Percentiles rank a stretch among this genome's conserved stretches.
Conservation (phyloP, 2,329 filamentous ascomycete species). For the Endocalyx cinctus region DNA sequence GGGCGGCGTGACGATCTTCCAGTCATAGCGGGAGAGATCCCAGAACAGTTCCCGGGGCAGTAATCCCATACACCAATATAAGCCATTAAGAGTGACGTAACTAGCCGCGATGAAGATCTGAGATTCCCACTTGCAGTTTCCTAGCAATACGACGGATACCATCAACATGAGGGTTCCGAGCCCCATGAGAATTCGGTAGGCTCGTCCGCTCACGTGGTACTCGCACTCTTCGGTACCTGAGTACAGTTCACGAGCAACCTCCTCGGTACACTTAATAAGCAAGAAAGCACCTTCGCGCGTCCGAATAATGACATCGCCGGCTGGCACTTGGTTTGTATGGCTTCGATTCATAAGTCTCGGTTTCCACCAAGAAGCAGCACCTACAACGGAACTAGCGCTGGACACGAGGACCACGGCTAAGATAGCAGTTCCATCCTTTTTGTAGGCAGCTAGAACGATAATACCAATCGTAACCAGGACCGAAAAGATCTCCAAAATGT, state of each 20-base stretch:
- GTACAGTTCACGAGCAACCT: constrained; percentile 59
- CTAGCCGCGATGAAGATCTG: constrained; percentile 54
- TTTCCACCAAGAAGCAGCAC: constrained; percentile 54
- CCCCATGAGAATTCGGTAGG: constrained; percentile 51
- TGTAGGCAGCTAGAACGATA: constrained; percentile 35
- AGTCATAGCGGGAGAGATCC: constrained; percentile 51
- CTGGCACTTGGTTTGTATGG: constrained; percentile 43
- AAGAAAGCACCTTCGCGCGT: constrained; percentile 58
- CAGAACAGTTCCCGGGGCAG: constrained; percentile 47
- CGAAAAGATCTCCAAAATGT: constrained; percentile 49
- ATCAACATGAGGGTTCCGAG: constrained; percentile 57
- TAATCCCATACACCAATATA: constrained; percentile 54
- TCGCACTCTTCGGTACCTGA: constrained; percentile 56
- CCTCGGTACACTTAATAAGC: constrained; percentile 52
- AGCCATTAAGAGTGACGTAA: constrained; percentile 56
- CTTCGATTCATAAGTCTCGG: constrained; percentile 49
- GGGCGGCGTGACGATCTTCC: constrained; percentile 34
- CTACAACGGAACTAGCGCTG: constrained; percentile 47
- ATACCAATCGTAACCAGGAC: constrained; percentile 45
- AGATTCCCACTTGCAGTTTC: constrained; percentile 57
- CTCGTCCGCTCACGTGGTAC: constrained; percentile 43
- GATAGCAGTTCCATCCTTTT: constrained; percentile 47
- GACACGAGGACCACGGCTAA: constrained; percentile 49
- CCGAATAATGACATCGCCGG: constrained; percentile 56
- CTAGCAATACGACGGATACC: constrained; percentile 55